These are phyloP conservation scores for Steccherinum ochraceum DNA, from an alignment of 768 basidiomycete species.

Conservation along the genomic window DNA sequence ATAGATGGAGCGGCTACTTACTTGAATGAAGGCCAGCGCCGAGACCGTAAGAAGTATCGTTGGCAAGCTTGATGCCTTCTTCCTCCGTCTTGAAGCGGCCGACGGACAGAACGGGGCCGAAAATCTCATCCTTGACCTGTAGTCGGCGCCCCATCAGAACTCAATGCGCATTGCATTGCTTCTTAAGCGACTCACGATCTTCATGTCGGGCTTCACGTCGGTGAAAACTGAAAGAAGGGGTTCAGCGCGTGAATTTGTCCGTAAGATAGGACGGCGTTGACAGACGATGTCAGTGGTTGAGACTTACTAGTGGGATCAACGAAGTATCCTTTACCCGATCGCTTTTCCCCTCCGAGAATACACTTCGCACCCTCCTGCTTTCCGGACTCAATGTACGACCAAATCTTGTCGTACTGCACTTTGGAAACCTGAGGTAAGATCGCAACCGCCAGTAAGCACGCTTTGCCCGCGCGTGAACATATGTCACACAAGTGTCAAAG, in stretches of 20 bases:
- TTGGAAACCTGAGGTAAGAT: conserved; percentile 58
- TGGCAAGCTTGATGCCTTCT: conserved; percentile 79
- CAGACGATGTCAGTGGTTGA: conserved; percentile 3
- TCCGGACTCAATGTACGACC: conserved; percentile 84
- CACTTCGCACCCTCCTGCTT: conserved; percentile 78
- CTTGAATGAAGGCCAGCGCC: conserved; percentile 89
- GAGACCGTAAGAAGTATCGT: conserved; percentile 85
- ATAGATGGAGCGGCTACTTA: conserved; percentile 27
- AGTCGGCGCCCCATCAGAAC: not conserved
- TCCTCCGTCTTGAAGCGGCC: conserved; percentile 82
- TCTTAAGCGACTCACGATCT: conserved; percentile 50
- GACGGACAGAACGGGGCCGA: conserved; percentile 87
- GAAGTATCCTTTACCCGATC: conserved; percentile 74
- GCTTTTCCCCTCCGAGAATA: conserved; percentile 74
- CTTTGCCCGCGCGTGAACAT: not conserved
- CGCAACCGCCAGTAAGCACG: not conserved
- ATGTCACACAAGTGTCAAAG: not conserved
- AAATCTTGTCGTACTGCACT: conserved; percentile 78
- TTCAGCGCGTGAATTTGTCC: conserved; percentile 1
- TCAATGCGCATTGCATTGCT: not conserved
- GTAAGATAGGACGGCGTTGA: not conserved
- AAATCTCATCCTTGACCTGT: conserved; percentile 54
- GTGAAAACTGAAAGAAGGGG: conserved; percentile 57
- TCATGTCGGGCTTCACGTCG: conserved; percentile 76
- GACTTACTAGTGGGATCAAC: conserved; percentile 82